A percentile compares a stretch with the other conserved stretches of the same genome.
These are phyloP conservation scores for Alternaria consortialis DNA, from an alignment of 2,329 filamentous ascomycete genomes.

Conservation along the genomic window DNA sequence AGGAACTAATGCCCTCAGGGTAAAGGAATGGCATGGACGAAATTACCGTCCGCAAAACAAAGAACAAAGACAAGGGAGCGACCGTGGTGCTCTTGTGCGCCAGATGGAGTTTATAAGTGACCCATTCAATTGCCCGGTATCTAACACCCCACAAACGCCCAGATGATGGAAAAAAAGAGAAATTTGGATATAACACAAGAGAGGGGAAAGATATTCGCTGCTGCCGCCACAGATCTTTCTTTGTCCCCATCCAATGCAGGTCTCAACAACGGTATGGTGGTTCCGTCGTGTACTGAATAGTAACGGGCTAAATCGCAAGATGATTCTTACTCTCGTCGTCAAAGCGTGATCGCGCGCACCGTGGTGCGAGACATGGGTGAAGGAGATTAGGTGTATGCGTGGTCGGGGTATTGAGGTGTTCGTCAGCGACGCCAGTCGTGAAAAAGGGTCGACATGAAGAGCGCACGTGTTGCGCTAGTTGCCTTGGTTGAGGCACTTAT, in stretches of 20 bases:
- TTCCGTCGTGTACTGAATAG: conserved; percentile 24
- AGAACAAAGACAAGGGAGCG: conserved; percentile 16
- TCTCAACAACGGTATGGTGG: conserved; percentile 13
- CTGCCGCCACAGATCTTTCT: conserved; percentile 11
- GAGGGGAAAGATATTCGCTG: conserved; percentile 3
- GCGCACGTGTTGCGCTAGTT: conserved; percentile 12
- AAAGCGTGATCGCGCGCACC: conserved; percentile 41
- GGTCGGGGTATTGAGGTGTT: conserved; percentile 20
- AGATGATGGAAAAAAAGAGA: conserved; percentile 8
- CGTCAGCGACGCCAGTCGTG: conserved; percentile 16
- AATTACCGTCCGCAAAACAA: conserved; percentile 28
- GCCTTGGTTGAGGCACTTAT: conserved; percentile 28
- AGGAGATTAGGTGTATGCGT: conserved; percentile 29
- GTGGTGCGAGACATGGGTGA: conserved; percentile 31
- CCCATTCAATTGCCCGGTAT: conserved; percentile 30
- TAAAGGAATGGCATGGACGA: conserved; percentile 28
- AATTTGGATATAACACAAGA: conserved; percentile 19
- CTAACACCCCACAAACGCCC: conserved; percentile 25
- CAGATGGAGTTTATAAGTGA: conserved; percentile 17
- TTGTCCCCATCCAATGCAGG: conserved; percentile 16
- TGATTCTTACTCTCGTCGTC: conserved; percentile 44
- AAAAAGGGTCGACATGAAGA: conserved; percentile 13
- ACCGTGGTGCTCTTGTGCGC: conserved; percentile 25
- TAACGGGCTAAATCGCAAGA: conserved; percentile 37
- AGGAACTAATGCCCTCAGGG: conserved; percentile 18